Evolutionary conservation across 805 yeast species (phyloP), one percentile per base, ranked within the genome.

Genomic region (Pichia manshurica): DNA sequence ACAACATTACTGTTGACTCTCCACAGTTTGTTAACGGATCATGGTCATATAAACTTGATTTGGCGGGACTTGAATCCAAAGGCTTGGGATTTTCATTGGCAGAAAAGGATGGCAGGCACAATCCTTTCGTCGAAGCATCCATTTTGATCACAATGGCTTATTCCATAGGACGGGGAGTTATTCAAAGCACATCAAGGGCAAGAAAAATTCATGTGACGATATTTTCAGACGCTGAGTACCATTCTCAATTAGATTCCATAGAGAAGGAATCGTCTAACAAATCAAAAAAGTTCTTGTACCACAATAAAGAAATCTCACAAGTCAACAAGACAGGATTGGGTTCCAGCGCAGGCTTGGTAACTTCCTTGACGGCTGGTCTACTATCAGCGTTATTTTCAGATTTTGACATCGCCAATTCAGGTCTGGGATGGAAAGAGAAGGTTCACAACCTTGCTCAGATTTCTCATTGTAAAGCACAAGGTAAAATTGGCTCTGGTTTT

Each of bases 321-420:
- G 96, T 89, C 5, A 81, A 96, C 2, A 93, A 93, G 62, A 93
- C 99, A 0, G 99, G 99, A 0, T 71, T 93, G 42, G 99, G 99
- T 1, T 88, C 96, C 12, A 88, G 96, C 29, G 99, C 99, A 0
- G 96, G 96, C 0, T 72, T 93, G 49, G 95, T 87, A 2, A 77
- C 95, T 1, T 90, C 85, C 1, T 71, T 90, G 2, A 78, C 87
- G 0, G 75, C 95, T 0, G 84, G 90, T 0, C 59, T 93, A 40
- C 61, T 82, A 7, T 70, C 83, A 5, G 67, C 70, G 42, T 78
- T 75, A 54, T 56, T 33, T 5, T 21, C 47, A 12, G 46, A 64
- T 5, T 60, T 74, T 12, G 67, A 73, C 47, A 51, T 69, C 2
- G 36, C 49, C 0, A 52, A 63, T 7, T 31, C 40, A 17, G 42